These are phyloP conservation scores for Sedum album DNA, from an alignment of 164 flowering plant genomes.

Conservation along the genomic window DNA sequence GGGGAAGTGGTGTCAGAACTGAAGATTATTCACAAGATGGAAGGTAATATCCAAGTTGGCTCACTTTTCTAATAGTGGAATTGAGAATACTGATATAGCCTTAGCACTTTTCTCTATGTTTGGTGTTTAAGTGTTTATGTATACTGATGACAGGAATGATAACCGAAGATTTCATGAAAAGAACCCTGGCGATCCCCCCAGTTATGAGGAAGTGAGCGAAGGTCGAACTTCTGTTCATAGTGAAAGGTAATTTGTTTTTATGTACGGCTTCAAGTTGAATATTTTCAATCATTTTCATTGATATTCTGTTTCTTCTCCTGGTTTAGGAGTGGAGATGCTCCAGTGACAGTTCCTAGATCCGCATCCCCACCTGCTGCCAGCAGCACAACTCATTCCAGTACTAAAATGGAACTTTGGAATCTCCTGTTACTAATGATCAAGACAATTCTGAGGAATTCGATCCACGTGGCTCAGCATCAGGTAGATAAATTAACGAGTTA, in stretches of 20 bases:
- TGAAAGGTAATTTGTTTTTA: slow-evolving; percentile 51
- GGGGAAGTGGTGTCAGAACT: slow-evolving; percentile 57
- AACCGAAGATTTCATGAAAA: slow-evolving; percentile 59
- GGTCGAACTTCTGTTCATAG: slow-evolving; percentile 45
- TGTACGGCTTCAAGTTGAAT: background rate
- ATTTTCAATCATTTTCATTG: slow-evolving; percentile 7
- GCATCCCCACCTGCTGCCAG: slow-evolving; percentile 34
- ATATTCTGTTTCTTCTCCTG: slow-evolving; percentile 13
- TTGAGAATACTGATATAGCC: background rate
- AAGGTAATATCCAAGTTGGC: slow-evolving; percentile 37
- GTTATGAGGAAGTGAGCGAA: slow-evolving; percentile 76
- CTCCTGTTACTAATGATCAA: slow-evolving; percentile 33
- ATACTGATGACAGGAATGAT: slow-evolving; percentile 5
- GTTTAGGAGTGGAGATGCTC: slow-evolving; percentile 51
- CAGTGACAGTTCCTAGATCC: slow-evolving; percentile 39
- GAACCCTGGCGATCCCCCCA: slow-evolving; percentile 75
- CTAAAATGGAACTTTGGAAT: slow-evolving; percentile 22
- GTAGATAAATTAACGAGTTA: slow-evolving; percentile 24
- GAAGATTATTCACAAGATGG: slow-evolving; percentile 77
- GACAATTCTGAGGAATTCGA: slow-evolving; percentile 80
- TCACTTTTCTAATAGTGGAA: slow-evolving; percentile 7
- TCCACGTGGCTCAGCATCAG: slow-evolving; percentile 69
- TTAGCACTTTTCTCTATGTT: background rate
- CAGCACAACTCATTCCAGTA: slow-evolving; percentile 24
- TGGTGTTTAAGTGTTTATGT: background rate